Conservation (phyloP, 345 rosid species). For the Acer saccharum region DNA sequence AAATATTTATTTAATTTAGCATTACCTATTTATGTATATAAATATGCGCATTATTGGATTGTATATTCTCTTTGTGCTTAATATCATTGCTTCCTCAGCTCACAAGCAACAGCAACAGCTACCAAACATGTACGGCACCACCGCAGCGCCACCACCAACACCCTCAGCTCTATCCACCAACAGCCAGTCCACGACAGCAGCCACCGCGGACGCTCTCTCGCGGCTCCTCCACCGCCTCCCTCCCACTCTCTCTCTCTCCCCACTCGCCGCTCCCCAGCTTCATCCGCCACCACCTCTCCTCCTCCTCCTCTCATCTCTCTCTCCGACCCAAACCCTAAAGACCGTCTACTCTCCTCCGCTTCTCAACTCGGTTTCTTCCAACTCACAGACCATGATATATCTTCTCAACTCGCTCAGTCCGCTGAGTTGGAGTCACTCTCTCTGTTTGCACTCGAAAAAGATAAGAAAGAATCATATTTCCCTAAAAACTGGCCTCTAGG, state of each 20-base stretch:
- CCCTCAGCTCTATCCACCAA: constrained; percentile 52
- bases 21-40: neutral
- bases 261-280: constrained; percentile 39
- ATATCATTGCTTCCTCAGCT: constrained; percentile 50
- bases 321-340: constrained; percentile 21
- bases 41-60: too few relatives aligned
- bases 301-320: constrained; percentile 46
- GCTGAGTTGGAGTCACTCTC: constrained; percentile 59
- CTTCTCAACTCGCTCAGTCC: constrained; percentile 54
- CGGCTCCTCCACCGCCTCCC: constrained; percentile 76
- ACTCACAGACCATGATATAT: constrained; percentile 41
- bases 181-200: constrained; percentile 37
- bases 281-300: constrained; percentile 4
- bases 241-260: constrained; percentile 71
- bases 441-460: constrained; percentile 49
- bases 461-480: constrained; percentile 46
- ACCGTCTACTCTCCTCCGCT: constrained; percentile 43
- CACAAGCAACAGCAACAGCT: constrained; percentile 45
- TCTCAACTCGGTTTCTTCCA: constrained; percentile 59
- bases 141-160: constrained; percentile 85
- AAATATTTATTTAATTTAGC: too few relatives aligned
- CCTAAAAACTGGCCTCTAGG: constrained; percentile 82
- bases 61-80: neutral
- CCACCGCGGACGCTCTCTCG: constrained; percentile 60
- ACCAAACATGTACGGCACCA: constrained; percentile 49